Base-by-base conservation (phyloP, 2,329 filamentous ascomycete genomes). In the Zasmidium angulare region DNA sequence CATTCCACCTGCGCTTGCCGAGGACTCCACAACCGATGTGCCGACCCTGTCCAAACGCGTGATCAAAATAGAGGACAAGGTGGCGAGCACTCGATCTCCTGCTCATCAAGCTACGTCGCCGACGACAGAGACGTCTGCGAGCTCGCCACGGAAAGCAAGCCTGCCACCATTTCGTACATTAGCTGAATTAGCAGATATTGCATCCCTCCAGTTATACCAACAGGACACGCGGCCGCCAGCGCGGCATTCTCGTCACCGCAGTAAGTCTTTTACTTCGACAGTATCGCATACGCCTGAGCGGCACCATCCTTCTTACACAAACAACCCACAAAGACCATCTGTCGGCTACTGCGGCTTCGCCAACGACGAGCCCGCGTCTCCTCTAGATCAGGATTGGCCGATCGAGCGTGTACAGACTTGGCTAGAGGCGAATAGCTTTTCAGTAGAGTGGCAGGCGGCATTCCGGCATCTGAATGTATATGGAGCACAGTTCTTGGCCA, bases 381-480 rank as follows among this genome's bases (percentile, higher is more conserved):
- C 88, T 1, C 79, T 80, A 20, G 91, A 96, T 71, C 81, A 85
- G 9, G 88, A 93, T 73, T 99, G 95, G 95, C 88, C 93, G 0
- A 79, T 96, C 63, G 92, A 98, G 22, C 87, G 88, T 29, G 93
- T 99, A 10, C 78, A 96, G 54, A 77, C 86, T 40, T 99, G 93
- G 92, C 82, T 99, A 58, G 88, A 89, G n/a, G 85, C 85, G 50
- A 93, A 98, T 72, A 85, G 87, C 58, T 99, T 98, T 74, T 96
- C 95, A 17, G 89, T 86, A 66, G 92, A 97, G 72, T 99, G 95
- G 95, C 92, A 96, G 74, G 90, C 96, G 71, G 95, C 95, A 0
- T 98, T 99, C 74, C 89, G 88, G 71, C 81, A 82, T 17, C 78
- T 98, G 51, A 89, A 95, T 61, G 81, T 99, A 19, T 86, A 91